Conservation (phyloP, 768 basidiomycete species). For the Tulasnella calospora region DNA sequence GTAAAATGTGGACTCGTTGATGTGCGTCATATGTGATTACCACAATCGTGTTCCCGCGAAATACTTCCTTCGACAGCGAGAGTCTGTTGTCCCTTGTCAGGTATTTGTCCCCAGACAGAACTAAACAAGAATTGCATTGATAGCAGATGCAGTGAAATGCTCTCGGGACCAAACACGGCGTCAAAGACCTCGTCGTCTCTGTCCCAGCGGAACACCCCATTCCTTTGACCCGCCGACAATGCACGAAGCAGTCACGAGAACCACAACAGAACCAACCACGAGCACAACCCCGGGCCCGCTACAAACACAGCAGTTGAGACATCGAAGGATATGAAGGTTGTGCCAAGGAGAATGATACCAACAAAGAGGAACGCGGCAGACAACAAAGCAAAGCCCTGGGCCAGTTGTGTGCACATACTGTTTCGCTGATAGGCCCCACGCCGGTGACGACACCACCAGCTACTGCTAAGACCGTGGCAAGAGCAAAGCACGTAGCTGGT, state of each 20-base stretch:
- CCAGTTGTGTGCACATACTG: not conserved
- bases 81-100: no score
- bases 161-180: no score
- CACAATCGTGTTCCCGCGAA: no score
- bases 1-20: not conserved
- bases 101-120: no score
- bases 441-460: not conserved
- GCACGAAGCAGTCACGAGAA: not conserved
- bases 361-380: not conserved
- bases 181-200: no score
- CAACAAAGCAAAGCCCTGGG: not conserved
- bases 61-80: no score
- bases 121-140: no score
- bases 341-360: not conserved
- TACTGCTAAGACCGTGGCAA: not conserved
- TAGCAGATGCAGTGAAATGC: no score
- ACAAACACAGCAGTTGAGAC: not conserved
- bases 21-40: no score
- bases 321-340: not conserved
- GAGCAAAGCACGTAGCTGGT: not conserved
- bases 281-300: not conserved
- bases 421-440: not conserved
- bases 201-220: no score
- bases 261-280: not conserved
- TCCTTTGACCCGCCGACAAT: not conserved